Evolutionary conservation across 2,329 filamentous ascomycete species (phyloP), one percentile per base, ranked within the genome.

Genomic region (Periconia sp.): DNA sequence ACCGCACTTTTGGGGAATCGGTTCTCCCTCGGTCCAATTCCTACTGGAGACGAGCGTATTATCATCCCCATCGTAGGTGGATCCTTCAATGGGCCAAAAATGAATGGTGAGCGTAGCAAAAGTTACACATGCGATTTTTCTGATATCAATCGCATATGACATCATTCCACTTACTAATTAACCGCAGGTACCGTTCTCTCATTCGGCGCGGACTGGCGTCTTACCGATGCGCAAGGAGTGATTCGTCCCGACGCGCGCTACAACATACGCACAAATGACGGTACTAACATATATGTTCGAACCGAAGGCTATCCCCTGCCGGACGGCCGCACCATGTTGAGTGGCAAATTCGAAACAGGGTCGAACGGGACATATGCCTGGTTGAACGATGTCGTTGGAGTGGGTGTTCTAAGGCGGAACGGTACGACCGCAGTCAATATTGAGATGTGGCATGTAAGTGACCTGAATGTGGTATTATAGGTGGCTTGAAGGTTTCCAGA

Each of bases 181-280:
- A 19, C 10, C 20, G 23, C 31, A 68, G 66, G 68, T 42, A 65
- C 57, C 37, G 66, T 75, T 33, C 63, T 74, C 9, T 57, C 70
- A 27, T 52, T 75, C 1, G 73, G 73, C 44, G 72, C 72, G 13
- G 73, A 75, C 49, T 75, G 72, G 72, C 72, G 69, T n/a, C 53
- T 71, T 18, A 67, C 62, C 1, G 65, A 68, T 37, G 55, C 53
- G 7, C 49, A 60, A 5, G 63, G 62, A 9, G 53, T 50, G 6
- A 66, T 71, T 50, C 65, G 62, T 2, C 70, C 72, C 1, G 70
- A 74, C 49, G 71, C 73, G 8, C 58, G 73, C 14, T 75, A 75
- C 51, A 72, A 73, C 18, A 59, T 75, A 13, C 65, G 62, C 35
- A 75, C 71, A 0, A 55, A 74, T 43, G 71, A 74, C 30, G 70